Percentiles rank a stretch among this genome's conserved stretches.
These are phyloP conservation scores for Fraxinus anomala DNA, from an alignment of 257 asterid genomes.

Conservation along the genomic window DNA sequence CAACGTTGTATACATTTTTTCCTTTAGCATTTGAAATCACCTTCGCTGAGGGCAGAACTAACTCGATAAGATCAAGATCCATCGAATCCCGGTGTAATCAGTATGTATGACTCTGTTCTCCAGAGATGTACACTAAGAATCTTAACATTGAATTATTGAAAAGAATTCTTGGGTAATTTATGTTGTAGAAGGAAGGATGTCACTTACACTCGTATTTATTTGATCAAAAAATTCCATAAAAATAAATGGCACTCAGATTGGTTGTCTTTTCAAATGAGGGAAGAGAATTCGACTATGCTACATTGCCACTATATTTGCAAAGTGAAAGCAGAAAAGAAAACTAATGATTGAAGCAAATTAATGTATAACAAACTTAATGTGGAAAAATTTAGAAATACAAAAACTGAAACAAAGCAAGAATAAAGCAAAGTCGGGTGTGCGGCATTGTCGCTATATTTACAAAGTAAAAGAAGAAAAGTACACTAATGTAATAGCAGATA, in stretches of 20 bases:
- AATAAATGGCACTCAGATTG: too few relatives aligned
- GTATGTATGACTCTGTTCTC: too few relatives aligned
- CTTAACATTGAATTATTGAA: neutral
- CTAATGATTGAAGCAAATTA: neutral
- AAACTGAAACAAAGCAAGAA: too few relatives aligned
- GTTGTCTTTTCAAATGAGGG: neutral
- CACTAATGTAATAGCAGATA: neutral
- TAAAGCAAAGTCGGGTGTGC: neutral
- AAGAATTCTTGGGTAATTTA: neutral
- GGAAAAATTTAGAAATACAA: neutral
- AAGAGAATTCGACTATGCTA: constrained; percentile 13
- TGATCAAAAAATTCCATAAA: neutral
- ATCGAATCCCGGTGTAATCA: too few relatives aligned
- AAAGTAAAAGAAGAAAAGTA: neutral
- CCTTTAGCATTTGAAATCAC: neutral
- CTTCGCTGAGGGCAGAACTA: too few relatives aligned
- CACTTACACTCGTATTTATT: neutral
- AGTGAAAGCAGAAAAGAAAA: neutral
- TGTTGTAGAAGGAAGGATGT: neutral
- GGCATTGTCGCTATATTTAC: constrained; percentile 11
- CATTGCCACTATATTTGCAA: constrained; percentile 11
- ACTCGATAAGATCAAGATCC: too few relatives aligned
- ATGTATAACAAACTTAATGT: neutral
- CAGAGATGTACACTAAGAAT: neutral
- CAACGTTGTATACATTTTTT: neutral